Base-by-base conservation (phyloP, 2,329 filamentous ascomycete species). In the Colletotrichum godetiae region DNA sequence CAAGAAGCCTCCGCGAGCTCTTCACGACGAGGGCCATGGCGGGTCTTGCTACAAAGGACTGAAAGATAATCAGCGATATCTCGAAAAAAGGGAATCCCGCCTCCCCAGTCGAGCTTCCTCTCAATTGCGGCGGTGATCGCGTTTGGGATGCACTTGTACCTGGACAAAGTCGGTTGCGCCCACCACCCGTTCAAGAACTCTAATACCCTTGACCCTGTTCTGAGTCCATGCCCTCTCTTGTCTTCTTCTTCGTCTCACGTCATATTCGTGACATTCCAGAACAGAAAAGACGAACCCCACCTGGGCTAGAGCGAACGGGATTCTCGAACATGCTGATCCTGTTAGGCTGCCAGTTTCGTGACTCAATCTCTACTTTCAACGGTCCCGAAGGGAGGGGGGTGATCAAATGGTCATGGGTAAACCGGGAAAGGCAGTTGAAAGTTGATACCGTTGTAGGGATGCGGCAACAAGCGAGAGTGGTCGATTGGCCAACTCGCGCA, bases 181-280 rank as follows among this genome's bases (percentile, higher is more conserved):
- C 52, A 65, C 62, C 62, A 15, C 37, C 7, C 11, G 19, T 49
- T 42, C 37, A 6, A 49, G 31, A 63, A 53, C 61, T 63, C 46
- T 63, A 63, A 63, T 63, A 55, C 61, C 29, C 61, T 53, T 35
- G 29, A 27, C 46, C 59, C 33, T 60, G 59, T 55, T 29, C 46
- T 49, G 19, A 53, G 53, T 55, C 42, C 35, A n/a, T 49, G 7
- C n/a, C n/a, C 42, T 49, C 19, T 49, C 42, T 49, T 8, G 42
- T 49, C 42, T n/a, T 42, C 37, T 42, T 37, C 37, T 37, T 12
- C 58, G 49, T 73, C 70, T 73, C 70, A 73, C 66, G 66, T 73
- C 70, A 64, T 73, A 63, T 31, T 73, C 67, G 58, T 55, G 70
- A 73, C 24, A 65, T 73, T 65, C 66, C 60, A 60, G 70, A 60